Evolutionary conservation across 768 basidiomycete species (phyloP), one percentile per base, ranked within the genome.

Genomic region (Sporobolomyces roseus): DNA sequence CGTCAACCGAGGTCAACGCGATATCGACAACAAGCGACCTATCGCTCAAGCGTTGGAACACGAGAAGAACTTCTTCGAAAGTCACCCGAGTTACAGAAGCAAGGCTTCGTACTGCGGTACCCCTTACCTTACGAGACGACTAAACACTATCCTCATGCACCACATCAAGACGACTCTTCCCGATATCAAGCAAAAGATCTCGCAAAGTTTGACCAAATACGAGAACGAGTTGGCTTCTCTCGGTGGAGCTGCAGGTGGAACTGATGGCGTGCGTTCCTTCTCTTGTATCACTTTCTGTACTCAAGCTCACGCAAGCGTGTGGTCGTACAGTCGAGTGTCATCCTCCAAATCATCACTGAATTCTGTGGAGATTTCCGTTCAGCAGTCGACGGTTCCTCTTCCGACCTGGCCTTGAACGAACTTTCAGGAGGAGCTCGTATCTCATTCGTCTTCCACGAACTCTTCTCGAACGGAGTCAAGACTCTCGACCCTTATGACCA

Each of bases 101-200:
- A 98, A 98, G 80, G 85, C 92, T 2, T 88, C 91, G 75, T 99
- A 91, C 80, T 99, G 96, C 74, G 96, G 96, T 52, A 99, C 96
- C 0, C 93, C 96, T 10, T 75, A 94, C 90, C 85, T 97, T 51
- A 91, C 94, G 2, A 85, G 91, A 72, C 94, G 93, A 80, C 86
- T 96, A 61, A 97, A 97, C 79, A 88, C 91, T 84, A 94, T 99
- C 77, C 86, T 99, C 61, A 98, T 98, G 93, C 92, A 96, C 80
- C 96, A 99, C 80, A 97, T 99, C 78, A 90, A 91, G 64, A 86
- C 90, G 61, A 96, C 92, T 27, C 84, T 99, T n/a, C 96, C 96
- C 36, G 96, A 99, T 78, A 98, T 98, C 83, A 99, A 99, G 82
- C 85, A 86, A 21, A 87, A 93, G 75, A 98, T 99, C 78, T 83